Evolutionary conservation across 2,329 filamentous ascomycete genomes (phyloP).

Genomic region (Exophiala bonariae): DNA sequence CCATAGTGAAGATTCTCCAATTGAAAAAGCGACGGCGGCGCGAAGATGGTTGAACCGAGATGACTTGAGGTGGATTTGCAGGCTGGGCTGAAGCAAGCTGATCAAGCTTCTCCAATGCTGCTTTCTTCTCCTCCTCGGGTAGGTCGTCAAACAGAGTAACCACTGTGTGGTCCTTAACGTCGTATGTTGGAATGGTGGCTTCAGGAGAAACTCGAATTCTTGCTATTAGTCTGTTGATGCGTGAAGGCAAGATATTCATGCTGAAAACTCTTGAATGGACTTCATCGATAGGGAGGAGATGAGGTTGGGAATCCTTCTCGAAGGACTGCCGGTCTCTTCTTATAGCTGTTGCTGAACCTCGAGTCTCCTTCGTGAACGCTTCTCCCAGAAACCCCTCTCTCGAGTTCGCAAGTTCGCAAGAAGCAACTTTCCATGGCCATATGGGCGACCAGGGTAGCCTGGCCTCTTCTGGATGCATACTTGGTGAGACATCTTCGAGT

Average conservation of each 20-base stretch:
- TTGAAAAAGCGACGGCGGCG: conserved; percentile 3
- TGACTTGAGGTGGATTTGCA: too few relatives aligned
- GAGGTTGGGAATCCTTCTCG: not conserved
- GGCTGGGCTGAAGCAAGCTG: conserved; percentile 8
- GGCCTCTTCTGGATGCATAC: too few relatives aligned
- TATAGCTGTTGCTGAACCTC: too few relatives aligned
- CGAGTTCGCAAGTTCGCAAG: too few relatives aligned
- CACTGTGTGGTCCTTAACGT: conserved; percentile 4
- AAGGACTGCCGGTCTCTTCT: too few relatives aligned
- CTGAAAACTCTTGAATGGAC: not conserved
- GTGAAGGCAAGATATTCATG: not conserved
- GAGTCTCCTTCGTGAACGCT: too few relatives aligned
- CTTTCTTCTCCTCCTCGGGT: conserved; percentile 14
- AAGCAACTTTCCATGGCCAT: too few relatives aligned
- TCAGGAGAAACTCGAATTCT: not conserved
- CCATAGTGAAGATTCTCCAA: conserved; percentile 18
- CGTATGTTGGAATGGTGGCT: not conserved
- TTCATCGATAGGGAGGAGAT: too few relatives aligned
- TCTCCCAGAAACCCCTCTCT: too few relatives aligned
- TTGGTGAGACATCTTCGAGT: too few relatives aligned
- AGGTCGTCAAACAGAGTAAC: conserved; percentile 19
- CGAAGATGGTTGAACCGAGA: not conserved
- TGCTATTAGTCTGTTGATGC: conserved; percentile 6
- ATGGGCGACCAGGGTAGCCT: too few relatives aligned
- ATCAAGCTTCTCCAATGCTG: conserved; percentile 15